Base-by-base conservation (phyloP, 2,329 filamentous ascomycete genomes). In the Aspergillus tubingensis region DNA sequence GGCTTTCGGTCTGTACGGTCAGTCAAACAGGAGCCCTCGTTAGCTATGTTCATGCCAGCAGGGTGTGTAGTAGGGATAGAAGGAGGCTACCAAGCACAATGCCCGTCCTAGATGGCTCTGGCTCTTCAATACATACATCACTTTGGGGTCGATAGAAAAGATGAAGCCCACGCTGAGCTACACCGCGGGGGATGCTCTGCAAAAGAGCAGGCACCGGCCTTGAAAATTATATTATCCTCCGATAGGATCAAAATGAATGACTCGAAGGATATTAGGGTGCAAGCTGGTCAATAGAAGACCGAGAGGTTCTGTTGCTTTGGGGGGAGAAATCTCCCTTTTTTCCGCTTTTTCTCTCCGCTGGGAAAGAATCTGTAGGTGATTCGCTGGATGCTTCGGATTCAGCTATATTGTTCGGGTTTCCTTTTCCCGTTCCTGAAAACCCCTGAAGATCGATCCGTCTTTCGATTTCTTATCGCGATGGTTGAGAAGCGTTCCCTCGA, bases 81-180 rank as follows among this genome's bases (percentile, higher is more conserved):
- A 51, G 23, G 30, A 43, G 47, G 32, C 48, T 52, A 39, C 38
- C 25, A 48, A 27, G 32, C 36, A 58, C 43, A 48, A 25, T 38
- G 19, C 13, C 27, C 11, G 39, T 17, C n/a, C 13, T 36, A n/a
- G 7, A 66, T 68, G 62, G 60, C 62, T 65, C 55, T 60, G 59
- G 19, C 50, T 65, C 57, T 47, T 55, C n/a, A 54, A 39, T 19
- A 63, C 61, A 53, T 63, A 63, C 61, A 61, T 57, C 54, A 58
- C 54, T 52, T 57, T 36, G 43, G 44, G 30, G 30, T 44, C 41
- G 50, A 17, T 52, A 21, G 48, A 11, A 23, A 44, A 58, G 58
- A 60, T 57, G 60, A 59, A 61, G 56, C 61, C 70, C 71, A 70
- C 67, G 61, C 59, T 62, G 67, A 63, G 57, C 57, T 61, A 41